Evolutionary conservation across 495 filamentous ascomycete genomes (phyloP), one percentile per base, ranked within the genome.

Genomic region (Articulospora tetracladia): DNA sequence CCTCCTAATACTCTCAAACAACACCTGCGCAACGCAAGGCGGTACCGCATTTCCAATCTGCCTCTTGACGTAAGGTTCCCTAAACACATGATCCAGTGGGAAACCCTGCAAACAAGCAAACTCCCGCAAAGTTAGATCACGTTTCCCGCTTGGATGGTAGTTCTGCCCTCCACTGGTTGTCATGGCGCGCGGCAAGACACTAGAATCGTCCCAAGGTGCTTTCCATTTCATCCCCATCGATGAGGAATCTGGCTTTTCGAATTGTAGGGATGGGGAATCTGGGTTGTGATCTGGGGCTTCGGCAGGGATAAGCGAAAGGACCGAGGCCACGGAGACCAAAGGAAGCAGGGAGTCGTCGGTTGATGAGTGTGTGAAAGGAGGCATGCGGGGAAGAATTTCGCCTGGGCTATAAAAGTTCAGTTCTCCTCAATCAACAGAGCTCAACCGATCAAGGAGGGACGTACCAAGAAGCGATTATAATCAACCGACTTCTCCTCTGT

Each of bases 21-120:
- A 57, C 0, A 77, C 75, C 41, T 79, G 72, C 0, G 86, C 87
- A 0, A 91, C 72, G 6, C 71, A 60, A 0, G 93, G 86, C 0
- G 92, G 90, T 7, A 95, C 91, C 0, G 92, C 91, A 69, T 98
- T 97, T 0, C 93, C 93, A 61, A 97, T 90, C 67, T 94, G 90
- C 63, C 78, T 86, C 8, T 64, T 67, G 2, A 62, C 48, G 0
- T 71, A 72, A 10, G 25, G 55, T 0, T 73, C 76, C 0, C 71
- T 65, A 61, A 96, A 96, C 1, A 73, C 68, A 71, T 91, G 88
- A 1, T 74, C 70, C 0, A 74, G 13, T 0, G 92, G 91, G 53
- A 97, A 97, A 0, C 84, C 85, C 59, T 94, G 89, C 1, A 97
- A 66, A 12, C 82, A 77, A 0, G 93, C 90, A 32, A 88, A 81